Percentiles rank a stretch among this genome's conserved stretches.
Evolutionary conservation across 192 early-diverging fungal species (phyloP).

Genomic region (Backusella tuberculispora): DNA sequence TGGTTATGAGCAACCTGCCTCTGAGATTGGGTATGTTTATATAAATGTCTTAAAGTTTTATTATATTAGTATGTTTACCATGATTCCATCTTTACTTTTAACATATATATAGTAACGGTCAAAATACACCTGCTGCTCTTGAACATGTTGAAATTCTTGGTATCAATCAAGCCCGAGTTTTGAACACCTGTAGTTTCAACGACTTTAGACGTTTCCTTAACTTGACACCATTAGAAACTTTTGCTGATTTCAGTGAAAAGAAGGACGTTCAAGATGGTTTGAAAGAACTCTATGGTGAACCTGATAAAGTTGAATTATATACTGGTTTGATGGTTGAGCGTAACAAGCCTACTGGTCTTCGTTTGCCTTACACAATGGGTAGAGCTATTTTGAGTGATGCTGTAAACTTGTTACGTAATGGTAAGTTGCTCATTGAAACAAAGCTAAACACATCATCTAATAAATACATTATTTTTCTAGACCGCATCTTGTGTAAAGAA

Average conservation of each 20-base stretch:
- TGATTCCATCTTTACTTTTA: neutral
- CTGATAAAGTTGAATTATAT: slow-evolving; percentile 53
- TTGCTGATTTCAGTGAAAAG: slow-evolving; percentile 42
- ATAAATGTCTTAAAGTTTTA: neutral
- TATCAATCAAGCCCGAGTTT: slow-evolving; percentile 43
- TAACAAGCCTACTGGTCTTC: slow-evolving; percentile 43
- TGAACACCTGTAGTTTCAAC: slow-evolving; percentile 54
- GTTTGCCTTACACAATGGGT: slow-evolving; percentile 49
- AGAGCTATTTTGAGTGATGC: slow-evolving; percentile 55
- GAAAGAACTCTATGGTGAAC: slow-evolving; percentile 45
- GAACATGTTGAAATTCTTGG: slow-evolving; percentile 48
- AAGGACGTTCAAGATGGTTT: slow-evolving; percentile 29
- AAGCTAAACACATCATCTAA: neutral
- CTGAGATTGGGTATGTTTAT: slow-evolving; percentile 30
- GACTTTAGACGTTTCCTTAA: slow-evolving; percentile 50
- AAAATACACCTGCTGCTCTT: slow-evolving; percentile 42
- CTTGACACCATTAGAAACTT: slow-evolving; percentile 35
- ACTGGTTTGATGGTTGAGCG: slow-evolving; percentile 52
- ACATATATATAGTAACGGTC: slow-evolving; percentile 41
- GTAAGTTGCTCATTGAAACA: slow-evolving; percentile 5
- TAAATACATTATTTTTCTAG: slow-evolving; percentile 22
- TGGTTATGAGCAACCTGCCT: slow-evolving; percentile 30
- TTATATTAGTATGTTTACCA: slow-evolving; percentile 1
- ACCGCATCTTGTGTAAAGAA: slow-evolving; percentile 51
- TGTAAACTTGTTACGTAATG: slow-evolving; percentile 50